Evolutionary conservation across 495 filamentous ascomycete species (phyloP).

Genomic region (Talaromyces proteolyticus): DNA sequence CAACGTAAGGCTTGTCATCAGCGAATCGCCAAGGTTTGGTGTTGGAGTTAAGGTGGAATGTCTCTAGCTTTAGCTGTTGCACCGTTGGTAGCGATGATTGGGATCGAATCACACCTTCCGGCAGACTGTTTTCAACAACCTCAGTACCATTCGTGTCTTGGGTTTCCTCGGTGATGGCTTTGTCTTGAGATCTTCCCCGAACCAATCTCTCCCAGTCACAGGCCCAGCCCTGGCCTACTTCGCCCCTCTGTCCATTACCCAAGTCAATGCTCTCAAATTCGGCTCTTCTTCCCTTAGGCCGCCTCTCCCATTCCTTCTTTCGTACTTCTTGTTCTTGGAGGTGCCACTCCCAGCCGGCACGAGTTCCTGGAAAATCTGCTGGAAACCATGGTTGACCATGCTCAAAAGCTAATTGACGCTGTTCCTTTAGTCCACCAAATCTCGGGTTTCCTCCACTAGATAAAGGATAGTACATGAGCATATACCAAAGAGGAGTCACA

Average conservation of each 20-base stretch:
- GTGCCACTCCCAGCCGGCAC: conserved; percentile 75
- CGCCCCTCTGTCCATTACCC: conserved; percentile 69
- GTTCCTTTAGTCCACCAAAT: conserved; percentile 78
- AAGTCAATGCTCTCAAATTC: conserved; percentile 74
- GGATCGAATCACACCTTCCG: background rate
- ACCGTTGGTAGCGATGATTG: conserved; percentile 23
- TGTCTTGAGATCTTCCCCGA: conserved; percentile 11
- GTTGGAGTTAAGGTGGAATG: conserved; percentile 14
- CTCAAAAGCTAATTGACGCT: conserved; percentile 78
- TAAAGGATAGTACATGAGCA: conserved; percentile 78
- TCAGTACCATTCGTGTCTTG: conserved; percentile 5
- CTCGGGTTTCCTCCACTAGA: conserved; percentile 71
- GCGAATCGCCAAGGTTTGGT: conserved; percentile 15
- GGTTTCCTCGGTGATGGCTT: conserved; percentile 5
- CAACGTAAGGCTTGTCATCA: conserved; percentile 30
- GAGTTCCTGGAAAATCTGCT: conserved; percentile 77
- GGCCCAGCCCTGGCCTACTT: conserved; percentile 75
- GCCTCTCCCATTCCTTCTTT: conserved; percentile 65
- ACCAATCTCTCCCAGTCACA: conserved; percentile 81
- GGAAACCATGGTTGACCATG: conserved; percentile 79
- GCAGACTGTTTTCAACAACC: conserved; percentile 3
- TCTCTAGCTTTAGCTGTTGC: conserved; percentile 18
- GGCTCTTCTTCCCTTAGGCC: conserved; percentile 74
- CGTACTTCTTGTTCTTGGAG: conserved; percentile 54
- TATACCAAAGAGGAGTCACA: conserved; percentile 79